Evolutionary conservation across 352 stramenopile species (phyloP), one percentile per base, ranked within the genome.

Genomic region (Stephanocyclus meneghinianus): DNA sequence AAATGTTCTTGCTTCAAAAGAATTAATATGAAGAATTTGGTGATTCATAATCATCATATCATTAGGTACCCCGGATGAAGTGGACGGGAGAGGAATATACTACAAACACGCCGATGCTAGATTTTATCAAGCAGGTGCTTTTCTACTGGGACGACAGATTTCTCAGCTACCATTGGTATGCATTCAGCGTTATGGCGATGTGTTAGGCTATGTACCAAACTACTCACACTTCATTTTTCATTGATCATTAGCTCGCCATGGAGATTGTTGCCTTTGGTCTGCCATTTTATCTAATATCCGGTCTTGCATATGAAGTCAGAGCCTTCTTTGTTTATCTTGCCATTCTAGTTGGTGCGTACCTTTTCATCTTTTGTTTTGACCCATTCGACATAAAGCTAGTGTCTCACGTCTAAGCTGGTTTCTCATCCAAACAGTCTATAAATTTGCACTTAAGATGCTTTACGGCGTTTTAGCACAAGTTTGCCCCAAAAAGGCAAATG

Each of bases 61-160:
- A 8, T 40, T 40, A 40, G 40, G 68, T 57, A 86, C 87, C 65
- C 78, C 80, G 16, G 74, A 85, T 53, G 78, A 84, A 61, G 60
- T 90, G 16, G 77, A 84, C 60, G 70, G 64, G 30, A 70, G 86
- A 10, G 55, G 60, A 13, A 86, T 93, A 29, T 83, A 91, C 53
- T 93, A 93, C 79, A 91, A 92, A 74, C 85, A 91, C 40, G 68
- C 66, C n/a, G 85, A 90, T 51, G 71, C 80, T 44, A 72, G 61
- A 16, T 91, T 91, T 63, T 91, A 73, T 73, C 73, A 88, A 74
- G 64, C 83, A 30, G 61, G 67, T 9, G 73, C 76, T 10, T 90
- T 88, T 71, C 53, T 84, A 44, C 26, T 90, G n/a, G 77, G 72
- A 21, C 53, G 72, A 50, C 63, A 82, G 51, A 74, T 90, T 32